Base-by-base conservation (phyloP, 768 basidiomycete species). In the Tremella mesenterica region DNA sequence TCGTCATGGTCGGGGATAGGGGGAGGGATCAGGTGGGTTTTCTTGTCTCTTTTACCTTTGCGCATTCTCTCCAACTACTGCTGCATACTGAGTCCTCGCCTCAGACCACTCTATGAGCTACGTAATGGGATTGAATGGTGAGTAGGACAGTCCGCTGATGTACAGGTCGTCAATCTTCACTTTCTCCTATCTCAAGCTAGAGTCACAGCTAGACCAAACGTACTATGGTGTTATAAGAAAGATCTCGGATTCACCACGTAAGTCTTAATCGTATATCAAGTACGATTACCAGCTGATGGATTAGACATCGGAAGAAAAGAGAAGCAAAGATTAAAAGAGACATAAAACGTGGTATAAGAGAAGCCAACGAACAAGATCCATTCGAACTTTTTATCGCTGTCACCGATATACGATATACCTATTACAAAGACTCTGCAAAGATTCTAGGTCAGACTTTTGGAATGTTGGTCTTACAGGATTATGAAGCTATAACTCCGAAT, bases 221-320 rank as follows among this genome's bases (percentile, higher is more conserved):
- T 95, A 1, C 75, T 97, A 56, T 99, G 95, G 95, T 95, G 91
- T 64, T 99, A 99, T 79, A 97, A 95, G 76, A 97, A 96, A 71
- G 92, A 97, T 33, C 79, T 99, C 0, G 93, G 92, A 0, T 99
- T 99, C 68, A 91, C 90, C 8, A 91, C 81, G 88, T 85, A 62
- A 60, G 82, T 76, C 26, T 13, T 30, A 30, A 20, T 49, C 23
- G 30, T 6, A 3, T 21, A n/a, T 16, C 9, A 9, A 27, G 38
- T 23, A 26, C 16, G 1, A 16, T 23, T 7, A 33, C 28, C 34
- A 20, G 53, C 52, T 59, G 53, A 57, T 21, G 13, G 13, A 6
- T n/a, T 26, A 88, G 88, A 60, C 92, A 97, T 75, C 85, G 93
- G 27, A 97, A 95, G 76, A 95, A 96, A 74, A 81, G 91, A 46